A percentile compares a stretch with the other conserved stretches of the same genome.
Conservation (phyloP, 768 basidiomycete genomes). For the Hericium alpestre region DNA sequence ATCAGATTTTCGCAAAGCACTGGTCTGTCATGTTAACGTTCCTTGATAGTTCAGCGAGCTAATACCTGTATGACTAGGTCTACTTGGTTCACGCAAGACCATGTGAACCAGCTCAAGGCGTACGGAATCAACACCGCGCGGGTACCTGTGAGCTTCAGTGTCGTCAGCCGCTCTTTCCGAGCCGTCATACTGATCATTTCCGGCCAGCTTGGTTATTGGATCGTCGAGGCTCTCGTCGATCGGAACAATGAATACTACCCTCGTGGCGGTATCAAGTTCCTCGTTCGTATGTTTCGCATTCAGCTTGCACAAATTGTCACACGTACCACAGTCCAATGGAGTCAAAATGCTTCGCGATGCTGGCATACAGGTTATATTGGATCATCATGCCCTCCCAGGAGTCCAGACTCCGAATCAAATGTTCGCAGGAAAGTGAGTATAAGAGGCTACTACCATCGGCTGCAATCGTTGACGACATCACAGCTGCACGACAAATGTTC, state of each 20-base stretch:
- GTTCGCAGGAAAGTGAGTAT: constrained; percentile 57
- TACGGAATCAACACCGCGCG: constrained; percentile 68
- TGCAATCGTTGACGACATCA: not conserved
- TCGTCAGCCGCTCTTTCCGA: too few relatives aligned
- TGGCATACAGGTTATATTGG: constrained; percentile 56
- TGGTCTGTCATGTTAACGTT: constrained; percentile 30
- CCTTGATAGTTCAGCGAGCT: not conserved
- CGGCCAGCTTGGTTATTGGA: constrained; percentile 69
- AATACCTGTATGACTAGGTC: constrained; percentile 26
- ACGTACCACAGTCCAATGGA: constrained; percentile 42
- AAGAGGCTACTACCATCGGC: not conserved
- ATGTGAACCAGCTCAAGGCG: constrained; percentile 43
- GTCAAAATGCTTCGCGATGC: constrained; percentile 47
- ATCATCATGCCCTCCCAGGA: constrained; percentile 64
- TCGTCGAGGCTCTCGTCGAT: constrained; percentile 63
- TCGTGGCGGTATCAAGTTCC: constrained; percentile 53
- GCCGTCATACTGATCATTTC: too few relatives aligned
- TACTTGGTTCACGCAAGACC: constrained; percentile 59
- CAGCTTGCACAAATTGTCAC: not conserved
- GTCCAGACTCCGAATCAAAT: constrained; percentile 48
- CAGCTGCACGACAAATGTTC: constrained; percentile 56
- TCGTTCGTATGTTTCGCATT: constrained; percentile 31
- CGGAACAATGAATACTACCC: constrained; percentile 52
- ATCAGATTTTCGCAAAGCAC: constrained; percentile 49
- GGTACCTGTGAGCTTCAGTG: constrained; percentile 43